These are phyloP conservation scores for Apodospora peruviana DNA, from an alignment of 495 filamentous ascomycete species.

Conservation along the genomic window DNA sequence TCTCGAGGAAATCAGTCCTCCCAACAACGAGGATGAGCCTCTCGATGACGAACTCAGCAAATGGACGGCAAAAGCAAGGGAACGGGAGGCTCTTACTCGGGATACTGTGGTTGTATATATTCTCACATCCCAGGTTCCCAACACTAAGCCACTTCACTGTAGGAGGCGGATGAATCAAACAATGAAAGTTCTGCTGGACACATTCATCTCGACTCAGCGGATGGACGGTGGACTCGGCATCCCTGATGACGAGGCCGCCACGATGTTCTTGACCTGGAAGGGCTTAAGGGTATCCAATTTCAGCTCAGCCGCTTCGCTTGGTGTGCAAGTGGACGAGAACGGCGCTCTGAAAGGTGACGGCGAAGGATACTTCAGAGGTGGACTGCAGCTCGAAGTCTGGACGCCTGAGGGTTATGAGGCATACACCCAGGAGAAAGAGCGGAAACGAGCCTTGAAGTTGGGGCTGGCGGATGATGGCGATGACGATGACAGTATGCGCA, in stretches of 20 bases:
- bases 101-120: slow-evolving; percentile 10
- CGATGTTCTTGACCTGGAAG: slow-evolving; percentile 75
- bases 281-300: slow-evolving; percentile 65
- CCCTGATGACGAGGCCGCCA: slow-evolving; percentile 10
- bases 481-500: neutral
- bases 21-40: slow-evolving; percentile 36
- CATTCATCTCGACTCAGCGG: slow-evolving; percentile 11
- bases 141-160: slow-evolving; percentile 6
- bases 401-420: slow-evolving; percentile 55
- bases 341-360: slow-evolving; percentile 27
- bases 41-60: slow-evolving; percentile 74
- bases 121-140: slow-evolving; percentile 10
- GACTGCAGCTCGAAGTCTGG: slow-evolving; percentile 68
- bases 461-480: slow-evolving; percentile 18
- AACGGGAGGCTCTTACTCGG: neutral
- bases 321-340: slow-evolving; percentile 41
- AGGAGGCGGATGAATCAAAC: slow-evolving; percentile 12
- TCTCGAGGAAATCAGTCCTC: neutral
- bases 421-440: slow-evolving; percentile 32
- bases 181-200: slow-evolving; percentile 13
- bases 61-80: slow-evolving; percentile 16
- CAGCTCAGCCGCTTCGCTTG: slow-evolving; percentile 66
- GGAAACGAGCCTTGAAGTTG: slow-evolving; percentile 22
- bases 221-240: neutral
- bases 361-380: slow-evolving; percentile 32